Evolutionary conservation across 1,284 basidiomycete species (phyloP).

Genomic region (Hemileia vastatrix): DNA sequence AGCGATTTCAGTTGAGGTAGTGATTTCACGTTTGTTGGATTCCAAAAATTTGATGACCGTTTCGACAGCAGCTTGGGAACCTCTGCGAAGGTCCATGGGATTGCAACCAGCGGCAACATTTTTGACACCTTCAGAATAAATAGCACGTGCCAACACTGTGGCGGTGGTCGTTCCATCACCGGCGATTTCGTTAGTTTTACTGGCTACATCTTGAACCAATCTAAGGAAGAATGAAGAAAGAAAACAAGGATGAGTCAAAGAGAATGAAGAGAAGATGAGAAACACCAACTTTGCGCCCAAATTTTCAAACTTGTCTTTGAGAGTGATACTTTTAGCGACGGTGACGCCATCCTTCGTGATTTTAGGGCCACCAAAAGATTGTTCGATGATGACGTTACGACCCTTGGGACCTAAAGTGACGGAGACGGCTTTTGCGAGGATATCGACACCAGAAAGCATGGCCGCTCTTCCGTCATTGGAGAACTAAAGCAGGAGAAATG

Average conservation of each 20-base stretch:
- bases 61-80: conserved; percentile 91
- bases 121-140: conserved; percentile 98
- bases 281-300: conserved; percentile 76
- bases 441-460: conserved; percentile 90
- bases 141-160: conserved; percentile 89
- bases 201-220: conserved; percentile 29
- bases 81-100: conserved; percentile 96
- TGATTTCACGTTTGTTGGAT: conserved; percentile 82
- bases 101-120: conserved; percentile 98
- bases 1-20: conserved; percentile 93
- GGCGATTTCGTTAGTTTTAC: conserved; percentile 85
- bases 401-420: conserved; percentile 96
- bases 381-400: conserved; percentile 97
- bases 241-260: background rate
- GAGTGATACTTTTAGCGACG: conserved; percentile 84
- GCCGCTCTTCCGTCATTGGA: conserved; percentile 87
- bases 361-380: conserved; percentile 92
- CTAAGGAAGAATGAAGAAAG: background rate
- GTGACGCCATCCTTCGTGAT: conserved; percentile 72
- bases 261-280: background rate
- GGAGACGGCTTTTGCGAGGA: conserved; percentile 86
- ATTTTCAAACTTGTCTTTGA: conserved; percentile 99
- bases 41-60: conserved; percentile 87
- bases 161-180: conserved; percentile 98
- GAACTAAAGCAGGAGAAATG: conserved; percentile 88